Percentiles rank a stretch among this genome's conserved stretches.
phyloP scores from a whole-genome alignment of 2,329 filamentous ascomycete species.

The Colletotrichum lupini region DNA sequence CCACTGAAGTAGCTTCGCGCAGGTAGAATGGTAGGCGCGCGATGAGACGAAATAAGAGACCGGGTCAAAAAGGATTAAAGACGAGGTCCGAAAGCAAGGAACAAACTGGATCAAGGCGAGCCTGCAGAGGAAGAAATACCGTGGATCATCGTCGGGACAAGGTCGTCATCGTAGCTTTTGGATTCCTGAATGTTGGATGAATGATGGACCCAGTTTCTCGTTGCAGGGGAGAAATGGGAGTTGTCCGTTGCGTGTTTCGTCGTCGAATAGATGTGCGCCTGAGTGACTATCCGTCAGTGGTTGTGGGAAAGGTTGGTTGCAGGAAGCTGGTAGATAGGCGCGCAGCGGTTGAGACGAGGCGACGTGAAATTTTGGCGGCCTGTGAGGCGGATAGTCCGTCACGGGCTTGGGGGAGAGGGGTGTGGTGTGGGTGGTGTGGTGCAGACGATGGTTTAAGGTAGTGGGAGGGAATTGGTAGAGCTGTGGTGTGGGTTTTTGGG shows the following conservation, averaged over 20 bases:
- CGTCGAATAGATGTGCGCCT: slow-evolving; percentile 20
- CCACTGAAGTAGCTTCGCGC: slow-evolving; percentile 17
- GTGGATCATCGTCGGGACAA: slow-evolving; percentile 66
- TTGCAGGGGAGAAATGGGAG: slow-evolving; percentile 8
- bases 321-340: slow-evolving; percentile 8
- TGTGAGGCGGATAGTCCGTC: slow-evolving; percentile 26
- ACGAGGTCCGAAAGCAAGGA: slow-evolving; percentile 59
- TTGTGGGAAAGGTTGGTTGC: slow-evolving; percentile 8
- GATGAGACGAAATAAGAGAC: slow-evolving; percentile 30
- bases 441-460: slow-evolving; percentile 17
- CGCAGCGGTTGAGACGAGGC: slow-evolving; percentile 19
- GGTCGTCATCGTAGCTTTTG: slow-evolving; percentile 48
- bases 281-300: slow-evolving; percentile 21
- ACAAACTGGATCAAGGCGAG: slow-evolving; percentile 65
- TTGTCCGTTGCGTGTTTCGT: slow-evolving; percentile 6
- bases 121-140: slow-evolving; percentile 58
- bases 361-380: slow-evolving; percentile 18
- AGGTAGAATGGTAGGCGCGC: slow-evolving; percentile 31
- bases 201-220: slow-evolving; percentile 20
- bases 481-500: slow-evolving; percentile 34
- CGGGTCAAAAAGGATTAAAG: slow-evolving; percentile 39
- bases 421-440: slow-evolving; percentile 25
- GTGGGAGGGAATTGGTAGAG: slow-evolving; percentile 30
- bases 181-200: slow-evolving; percentile 29
- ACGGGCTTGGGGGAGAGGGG: slow-evolving; percentile 16